Conservation (phyloP, 148 eudicot species). For the Chenopodium quinoa region DNA sequence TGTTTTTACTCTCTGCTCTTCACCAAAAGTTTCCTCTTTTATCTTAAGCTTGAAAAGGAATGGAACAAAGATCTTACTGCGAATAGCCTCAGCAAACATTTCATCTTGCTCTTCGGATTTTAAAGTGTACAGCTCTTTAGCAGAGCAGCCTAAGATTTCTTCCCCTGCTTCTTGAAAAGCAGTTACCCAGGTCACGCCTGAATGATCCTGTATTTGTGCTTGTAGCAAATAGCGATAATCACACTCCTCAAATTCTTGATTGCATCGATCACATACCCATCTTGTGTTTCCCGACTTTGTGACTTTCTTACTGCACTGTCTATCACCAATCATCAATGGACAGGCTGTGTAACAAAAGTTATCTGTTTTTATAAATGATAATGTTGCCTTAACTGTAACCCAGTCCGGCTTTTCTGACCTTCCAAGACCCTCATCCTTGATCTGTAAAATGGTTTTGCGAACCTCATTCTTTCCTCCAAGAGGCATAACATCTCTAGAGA, state of each 20-base stretch:
- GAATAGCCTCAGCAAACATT: slow-evolving; percentile 50
- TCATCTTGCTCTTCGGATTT: slow-evolving; percentile 66
- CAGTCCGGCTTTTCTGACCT: slow-evolving; percentile 91
- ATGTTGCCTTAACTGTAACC: slow-evolving; percentile 74
- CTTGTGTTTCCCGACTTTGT: slow-evolving; percentile 63
- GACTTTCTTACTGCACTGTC: slow-evolving; percentile 94
- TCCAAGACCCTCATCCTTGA: slow-evolving; percentile 86
- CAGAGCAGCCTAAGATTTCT: slow-evolving; percentile 81
- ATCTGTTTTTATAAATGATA: slow-evolving; percentile 75
- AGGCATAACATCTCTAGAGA: slow-evolving; percentile 69
- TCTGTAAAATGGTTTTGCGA: slow-evolving; percentile 76
- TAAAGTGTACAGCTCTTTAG: slow-evolving; percentile 68
- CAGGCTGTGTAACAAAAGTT: slow-evolving; percentile 92
- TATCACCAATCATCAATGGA: slow-evolving; percentile 87
- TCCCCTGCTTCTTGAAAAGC: slow-evolving; percentile 93
- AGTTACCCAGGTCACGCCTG: slow-evolving; percentile 87
- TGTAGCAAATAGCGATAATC: slow-evolving; percentile 93
- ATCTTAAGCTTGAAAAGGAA: slow-evolving; percentile 71
- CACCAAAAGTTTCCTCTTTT: slow-evolving; percentile 90
- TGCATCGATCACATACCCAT: slow-evolving; percentile 93
- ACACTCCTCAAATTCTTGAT: slow-evolving; percentile 93
- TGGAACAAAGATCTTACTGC: slow-evolving; percentile 47
- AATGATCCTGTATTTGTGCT: slow-evolving; percentile 86
- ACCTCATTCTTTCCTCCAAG: slow-evolving; percentile 67
- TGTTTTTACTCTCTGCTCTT: slow-evolving; percentile 84